A percentile compares a stretch with the other conserved stretches of the same genome.
Conservation (phyloP, 257 asterid genomes). For the Fraxinus cuspidata region DNA sequence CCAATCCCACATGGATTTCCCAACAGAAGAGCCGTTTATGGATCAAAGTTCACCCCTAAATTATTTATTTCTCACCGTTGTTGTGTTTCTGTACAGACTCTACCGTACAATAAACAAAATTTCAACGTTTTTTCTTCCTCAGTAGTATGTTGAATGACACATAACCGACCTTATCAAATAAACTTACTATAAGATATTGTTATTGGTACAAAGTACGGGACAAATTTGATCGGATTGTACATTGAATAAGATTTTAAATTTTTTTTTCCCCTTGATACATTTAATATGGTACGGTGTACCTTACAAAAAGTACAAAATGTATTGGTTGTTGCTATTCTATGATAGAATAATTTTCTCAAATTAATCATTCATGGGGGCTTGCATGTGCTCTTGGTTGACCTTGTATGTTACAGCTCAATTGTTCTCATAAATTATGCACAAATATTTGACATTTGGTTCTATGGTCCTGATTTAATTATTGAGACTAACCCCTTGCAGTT, state of each 20-base stretch:
- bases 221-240: neutral
- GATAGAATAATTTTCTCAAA: constrained; percentile 6
- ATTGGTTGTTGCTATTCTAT: constrained; percentile 21
- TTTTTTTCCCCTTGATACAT: neutral
- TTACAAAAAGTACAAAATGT: constrained; percentile 5
- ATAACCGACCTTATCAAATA: neutral
- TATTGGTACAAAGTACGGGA: neutral
- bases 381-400: constrained; percentile 40
- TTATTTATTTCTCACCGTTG: constrained; percentile 18
- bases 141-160: neutral
- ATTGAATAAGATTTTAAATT: neutral
- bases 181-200: neutral
- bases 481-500: neutral
- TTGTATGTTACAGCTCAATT: neutral
- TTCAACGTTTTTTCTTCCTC: neutral
- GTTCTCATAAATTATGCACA: constrained; percentile 41
- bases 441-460: constrained; percentile 33
- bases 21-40: constrained; percentile 33
- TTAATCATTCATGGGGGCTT: constrained; percentile 17
- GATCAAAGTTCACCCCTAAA: constrained; percentile 27
- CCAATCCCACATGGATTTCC: constrained; percentile 53
- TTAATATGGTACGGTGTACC: neutral
- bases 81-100: neutral
- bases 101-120: neutral
- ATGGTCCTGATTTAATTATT: constrained; percentile 1